Evolutionary conservation across 1,284 basidiomycete genomes (phyloP).

Genomic region (Ustilago xerochloae): DNA sequence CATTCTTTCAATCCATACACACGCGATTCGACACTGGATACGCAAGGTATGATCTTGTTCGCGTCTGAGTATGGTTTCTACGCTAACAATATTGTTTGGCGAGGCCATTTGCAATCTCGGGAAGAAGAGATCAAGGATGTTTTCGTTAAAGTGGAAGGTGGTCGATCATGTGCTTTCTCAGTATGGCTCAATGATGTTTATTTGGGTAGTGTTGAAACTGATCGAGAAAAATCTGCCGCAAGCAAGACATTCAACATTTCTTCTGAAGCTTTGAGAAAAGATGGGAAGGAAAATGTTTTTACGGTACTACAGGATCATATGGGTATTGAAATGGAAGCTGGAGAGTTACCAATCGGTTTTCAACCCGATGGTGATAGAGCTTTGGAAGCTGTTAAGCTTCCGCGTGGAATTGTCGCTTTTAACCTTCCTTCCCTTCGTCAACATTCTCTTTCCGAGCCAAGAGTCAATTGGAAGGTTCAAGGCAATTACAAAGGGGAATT

Average conservation of each 20-base stretch:
- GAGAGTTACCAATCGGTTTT: slow-evolving; percentile 40
- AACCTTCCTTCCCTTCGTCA: slow-evolving; percentile 72
- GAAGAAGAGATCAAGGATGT: slow-evolving; percentile 71
- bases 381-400: slow-evolving; percentile 73
- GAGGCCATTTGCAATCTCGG: slow-evolving; percentile 76
- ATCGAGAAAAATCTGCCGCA: slow-evolving; percentile 41
- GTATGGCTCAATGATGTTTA: slow-evolving; percentile 82
- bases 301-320: slow-evolving; percentile 82
- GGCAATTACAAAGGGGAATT: slow-evolving; percentile 82
- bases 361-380: slow-evolving; percentile 26
- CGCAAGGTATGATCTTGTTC: slow-evolving; percentile 71
- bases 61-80: slow-evolving; percentile 74
- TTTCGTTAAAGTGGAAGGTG: slow-evolving; percentile 81
- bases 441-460: slow-evolving; percentile 6
- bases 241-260: slow-evolving; percentile 71
- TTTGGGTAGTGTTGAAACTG: slow-evolving; percentile 72
- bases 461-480: slow-evolving; percentile 81
- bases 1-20: slow-evolving; percentile 76
- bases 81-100: slow-evolving; percentile 78
- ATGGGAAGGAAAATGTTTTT: slow-evolving; percentile 75
- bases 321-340: slow-evolving; percentile 75
- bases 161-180: slow-evolving; percentile 79
- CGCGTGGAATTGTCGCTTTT: slow-evolving; percentile 76
- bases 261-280: slow-evolving; percentile 70
- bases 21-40: slow-evolving; percentile 74